A percentile compares a stretch with the other conserved stretches of the same genome.
Conservation (phyloP, 1,139 yeast genomes). For the Candida glucosophila region DNA sequence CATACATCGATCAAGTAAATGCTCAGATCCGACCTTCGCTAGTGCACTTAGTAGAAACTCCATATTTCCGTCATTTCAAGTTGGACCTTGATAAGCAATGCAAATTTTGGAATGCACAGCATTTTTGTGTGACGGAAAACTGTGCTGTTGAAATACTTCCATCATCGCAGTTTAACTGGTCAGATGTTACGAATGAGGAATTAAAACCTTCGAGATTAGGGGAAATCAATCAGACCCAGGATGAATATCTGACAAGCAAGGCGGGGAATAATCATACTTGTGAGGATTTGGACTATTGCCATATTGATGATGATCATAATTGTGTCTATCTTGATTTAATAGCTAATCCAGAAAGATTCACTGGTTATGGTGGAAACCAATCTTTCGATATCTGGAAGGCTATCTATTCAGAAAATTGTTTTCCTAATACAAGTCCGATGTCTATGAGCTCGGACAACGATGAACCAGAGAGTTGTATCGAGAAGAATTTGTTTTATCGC, state of each 20-base stretch:
- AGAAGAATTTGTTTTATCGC: constrained; percentile 82
- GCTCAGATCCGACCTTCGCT: constrained; percentile 39
- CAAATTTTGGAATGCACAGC: constrained; percentile 78
- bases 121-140: constrained; percentile 84
- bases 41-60: constrained; percentile 48
- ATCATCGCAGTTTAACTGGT: constrained; percentile 46
- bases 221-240: constrained; percentile 17
- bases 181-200: constrained; percentile 53
- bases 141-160: constrained; percentile 80
- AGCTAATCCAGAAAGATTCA: constrained; percentile 91
- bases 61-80: constrained; percentile 81
- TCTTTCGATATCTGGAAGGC: constrained; percentile 91
- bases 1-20: constrained; percentile 35
- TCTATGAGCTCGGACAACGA: constrained; percentile 18
- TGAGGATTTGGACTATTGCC: constrained; percentile 45
- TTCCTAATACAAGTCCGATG: constrained; percentile 45
- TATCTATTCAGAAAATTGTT: constrained; percentile 87
- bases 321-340: constrained; percentile 79
- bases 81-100: constrained; percentile 81
- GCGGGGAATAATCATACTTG: constrained; percentile 15
- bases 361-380: constrained; percentile 92
- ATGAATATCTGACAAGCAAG: constrained; percentile 10
- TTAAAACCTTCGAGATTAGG: constrained; percentile 75
- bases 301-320: constrained; percentile 50
- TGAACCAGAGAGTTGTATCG: constrained; percentile 54